A percentile compares a stretch with the other conserved stretches of the same genome.
phyloP scores from a whole-genome alignment of 2,329 filamentous ascomycete species.

The Nemania sp. region DNA sequence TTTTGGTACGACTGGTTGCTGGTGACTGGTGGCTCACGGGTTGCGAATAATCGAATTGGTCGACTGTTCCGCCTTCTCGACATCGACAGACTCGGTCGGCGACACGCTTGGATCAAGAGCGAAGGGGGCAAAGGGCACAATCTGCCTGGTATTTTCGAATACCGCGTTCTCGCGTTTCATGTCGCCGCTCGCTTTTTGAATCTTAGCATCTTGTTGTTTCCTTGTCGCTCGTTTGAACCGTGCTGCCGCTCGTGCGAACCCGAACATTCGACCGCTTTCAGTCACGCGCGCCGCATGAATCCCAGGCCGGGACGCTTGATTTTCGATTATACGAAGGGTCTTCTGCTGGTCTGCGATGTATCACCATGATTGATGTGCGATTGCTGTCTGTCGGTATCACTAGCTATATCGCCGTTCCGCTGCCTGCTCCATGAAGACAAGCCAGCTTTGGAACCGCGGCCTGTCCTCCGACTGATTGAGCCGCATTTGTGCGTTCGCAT shows the following conservation, averaged over 20 bases:
- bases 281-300: conserved; percentile 4
- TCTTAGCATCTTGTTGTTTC: background rate
- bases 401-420: conserved; percentile 33
- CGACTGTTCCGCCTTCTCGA: conserved; percentile 1
- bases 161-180: background rate
- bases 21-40: conserved; percentile 1
- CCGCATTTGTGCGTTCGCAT: conserved; percentile 26
- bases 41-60: no score
- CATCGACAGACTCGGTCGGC: background rate
- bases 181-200: conserved; percentile 21
- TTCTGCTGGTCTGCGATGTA: conserved; percentile 30
- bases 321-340: conserved; percentile 4
- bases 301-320: conserved; percentile 16
- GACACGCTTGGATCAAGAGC: background rate
- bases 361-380: conserved; percentile 41
- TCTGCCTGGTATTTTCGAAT: background rate
- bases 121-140: background rate
- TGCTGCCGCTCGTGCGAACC: background rate
- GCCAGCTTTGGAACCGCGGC: conserved; percentile 32
- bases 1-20: background rate
- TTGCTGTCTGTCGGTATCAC: conserved; percentile 30
- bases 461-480: conserved; percentile 31
- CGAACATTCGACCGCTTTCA: background rate
- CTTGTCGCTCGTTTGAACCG: conserved; percentile 28
- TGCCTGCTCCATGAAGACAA: conserved; percentile 36